Conservation (phyloP, 1,139 yeast genomes). For the Debaryomyces sp. region DNA sequence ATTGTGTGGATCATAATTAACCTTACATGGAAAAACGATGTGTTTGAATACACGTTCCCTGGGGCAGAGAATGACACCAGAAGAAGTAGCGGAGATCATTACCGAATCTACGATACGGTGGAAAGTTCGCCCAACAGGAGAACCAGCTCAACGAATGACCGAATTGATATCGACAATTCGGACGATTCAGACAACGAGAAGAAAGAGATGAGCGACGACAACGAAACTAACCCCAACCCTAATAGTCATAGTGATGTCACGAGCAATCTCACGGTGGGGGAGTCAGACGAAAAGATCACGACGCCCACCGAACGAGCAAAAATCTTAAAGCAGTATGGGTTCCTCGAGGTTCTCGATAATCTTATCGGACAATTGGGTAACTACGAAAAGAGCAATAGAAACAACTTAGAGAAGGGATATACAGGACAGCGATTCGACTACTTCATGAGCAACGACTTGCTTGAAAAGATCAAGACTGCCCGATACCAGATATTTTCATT, state of each 20-base stretch:
- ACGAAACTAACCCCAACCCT: not conserved
- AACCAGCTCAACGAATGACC: not conserved
- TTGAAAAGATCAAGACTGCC: slow-evolving; percentile 43
- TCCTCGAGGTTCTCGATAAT: slow-evolving; percentile 22
- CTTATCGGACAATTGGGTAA: slow-evolving; percentile 16
- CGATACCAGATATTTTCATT: slow-evolving; percentile 28
- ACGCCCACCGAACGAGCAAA: slow-evolving; percentile 21
- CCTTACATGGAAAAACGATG: slow-evolving; percentile 41
- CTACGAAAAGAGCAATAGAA: slow-evolving; percentile 11
- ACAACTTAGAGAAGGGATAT: slow-evolving; percentile 4
- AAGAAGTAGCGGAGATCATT: not conserved
- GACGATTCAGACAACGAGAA: slow-evolving; percentile 11
- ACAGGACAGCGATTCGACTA: slow-evolving; percentile 25
- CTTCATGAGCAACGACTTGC: slow-evolving; percentile 39
- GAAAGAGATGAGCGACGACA: slow-evolving; percentile 7
- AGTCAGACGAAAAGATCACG: slow-evolving; percentile 12
- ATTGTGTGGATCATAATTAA: slow-evolving; percentile 48
- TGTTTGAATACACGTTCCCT: slow-evolving; percentile 24
- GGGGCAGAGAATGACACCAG: slow-evolving; percentile 17
- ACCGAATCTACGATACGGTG: slow-evolving; percentile 5
- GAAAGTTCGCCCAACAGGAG: slow-evolving; percentile 2
- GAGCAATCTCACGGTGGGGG: slow-evolving; percentile 5
- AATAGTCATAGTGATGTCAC: not conserved
- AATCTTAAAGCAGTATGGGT: slow-evolving; percentile 27
- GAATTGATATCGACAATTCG: slow-evolving; percentile 8